These are phyloP conservation scores for Claviceps sorghi DNA, from an alignment of 2,329 filamentous ascomycete species.

Conservation along the genomic window DNA sequence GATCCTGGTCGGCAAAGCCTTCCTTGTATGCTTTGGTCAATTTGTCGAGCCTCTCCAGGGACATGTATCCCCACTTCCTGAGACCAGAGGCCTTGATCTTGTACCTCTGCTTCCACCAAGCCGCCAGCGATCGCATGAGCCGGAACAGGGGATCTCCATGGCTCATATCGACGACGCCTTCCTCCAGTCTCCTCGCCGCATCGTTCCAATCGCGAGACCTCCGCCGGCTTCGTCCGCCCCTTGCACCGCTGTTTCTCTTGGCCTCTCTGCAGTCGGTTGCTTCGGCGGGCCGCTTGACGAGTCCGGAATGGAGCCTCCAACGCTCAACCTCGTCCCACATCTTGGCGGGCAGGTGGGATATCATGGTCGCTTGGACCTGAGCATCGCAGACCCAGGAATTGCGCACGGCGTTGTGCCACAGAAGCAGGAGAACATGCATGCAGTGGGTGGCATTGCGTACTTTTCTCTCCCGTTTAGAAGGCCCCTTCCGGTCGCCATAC, in stretches of 20 bases:
- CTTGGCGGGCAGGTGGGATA: constrained; percentile 54
- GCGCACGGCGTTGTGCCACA: constrained; percentile 79
- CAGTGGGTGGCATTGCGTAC: constrained; percentile 71
- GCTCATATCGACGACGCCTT: constrained; percentile 60
- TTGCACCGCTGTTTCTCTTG: constrained; percentile 14
- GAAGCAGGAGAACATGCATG: constrained; percentile 71
- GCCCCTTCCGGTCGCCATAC: constrained; percentile 61
- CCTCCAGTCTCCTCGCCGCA: constrained; percentile 53
- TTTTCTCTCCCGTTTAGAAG: constrained; percentile 68
- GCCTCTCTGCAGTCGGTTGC: constrained; percentile 10
- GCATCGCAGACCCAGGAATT: constrained; percentile 74
- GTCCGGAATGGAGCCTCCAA: constrained; percentile 55
- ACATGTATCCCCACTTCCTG: constrained; percentile 81
- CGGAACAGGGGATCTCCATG: constrained; percentile 67
- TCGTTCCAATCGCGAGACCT: constrained; percentile 50
- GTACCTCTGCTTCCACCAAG: constrained; percentile 84
- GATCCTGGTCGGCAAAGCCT: constrained; percentile 43
- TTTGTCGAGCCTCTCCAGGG: constrained; percentile 58
- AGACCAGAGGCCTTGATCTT: constrained; percentile 61
- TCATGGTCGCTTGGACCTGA: constrained; percentile 59
- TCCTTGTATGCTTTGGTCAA: constrained; percentile 56
- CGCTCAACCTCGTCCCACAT: constrained; percentile 60
- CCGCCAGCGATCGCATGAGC: constrained; percentile 59
- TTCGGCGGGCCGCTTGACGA: constrained; percentile 28
- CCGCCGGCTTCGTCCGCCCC: constrained; percentile 19